Evolutionary conservation across 192 early-diverging fungal species (phyloP).

Genomic region (Funneliformis mosseae): DNA sequence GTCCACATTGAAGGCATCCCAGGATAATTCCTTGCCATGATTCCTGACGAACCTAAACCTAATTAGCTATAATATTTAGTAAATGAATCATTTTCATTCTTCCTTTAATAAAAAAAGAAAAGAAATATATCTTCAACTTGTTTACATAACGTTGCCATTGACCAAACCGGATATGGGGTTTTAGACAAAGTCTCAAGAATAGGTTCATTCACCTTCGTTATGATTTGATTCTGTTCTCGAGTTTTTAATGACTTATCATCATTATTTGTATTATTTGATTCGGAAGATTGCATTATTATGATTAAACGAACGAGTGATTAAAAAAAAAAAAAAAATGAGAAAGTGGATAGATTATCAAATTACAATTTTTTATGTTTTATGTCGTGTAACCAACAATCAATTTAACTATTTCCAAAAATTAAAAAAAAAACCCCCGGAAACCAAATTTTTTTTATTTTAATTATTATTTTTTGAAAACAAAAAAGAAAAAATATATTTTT

Average conservation of each 20-base stretch:
- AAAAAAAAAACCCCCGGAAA: neutral
- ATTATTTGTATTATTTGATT: neutral
- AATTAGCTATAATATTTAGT: neutral
- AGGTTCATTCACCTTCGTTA: neutral
- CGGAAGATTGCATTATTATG: too few relatives aligned
- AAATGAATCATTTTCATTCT: neutral
- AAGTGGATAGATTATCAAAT: too few relatives aligned
- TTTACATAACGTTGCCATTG: slow-evolving; percentile 5
- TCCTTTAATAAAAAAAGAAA: neutral
- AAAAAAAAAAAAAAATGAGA: too few relatives aligned
- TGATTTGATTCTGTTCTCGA: too few relatives aligned
- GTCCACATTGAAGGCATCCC: neutral
- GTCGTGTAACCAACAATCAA: neutral
- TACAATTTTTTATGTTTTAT: neutral
- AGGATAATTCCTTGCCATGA: neutral
- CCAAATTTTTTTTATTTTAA: too few relatives aligned
- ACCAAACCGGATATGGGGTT: slow-evolving; percentile 10
- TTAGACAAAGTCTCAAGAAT: neutral
- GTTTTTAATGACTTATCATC: neutral
- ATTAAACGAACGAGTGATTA: too few relatives aligned
- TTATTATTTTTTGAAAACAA: too few relatives aligned
- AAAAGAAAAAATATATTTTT: too few relatives aligned
- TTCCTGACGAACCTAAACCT: neutral
- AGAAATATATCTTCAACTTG: neutral
- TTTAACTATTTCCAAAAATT: neutral